These are phyloP conservation scores for Termitomyces sp. DNA, from an alignment of 768 basidiomycete species.

Conservation along the genomic window DNA sequence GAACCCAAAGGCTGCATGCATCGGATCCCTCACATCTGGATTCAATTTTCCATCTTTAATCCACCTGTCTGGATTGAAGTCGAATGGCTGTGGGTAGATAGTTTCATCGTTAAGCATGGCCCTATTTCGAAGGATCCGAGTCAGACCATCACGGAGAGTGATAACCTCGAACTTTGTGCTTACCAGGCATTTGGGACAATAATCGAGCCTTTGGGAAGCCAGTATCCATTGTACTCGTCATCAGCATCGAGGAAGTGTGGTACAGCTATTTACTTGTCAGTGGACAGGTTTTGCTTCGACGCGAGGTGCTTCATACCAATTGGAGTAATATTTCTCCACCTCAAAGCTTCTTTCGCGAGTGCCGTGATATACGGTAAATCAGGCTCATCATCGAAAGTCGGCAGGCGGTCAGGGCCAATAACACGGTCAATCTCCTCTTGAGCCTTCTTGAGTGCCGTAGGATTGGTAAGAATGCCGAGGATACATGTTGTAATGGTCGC, in stretches of 20 bases:
- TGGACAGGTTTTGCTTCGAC: not conserved
- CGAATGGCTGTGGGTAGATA: conserved; percentile 26
- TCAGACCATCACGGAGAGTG: too few relatives aligned
- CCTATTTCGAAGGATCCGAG: conserved; percentile 23
- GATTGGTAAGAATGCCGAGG: conserved; percentile 26
- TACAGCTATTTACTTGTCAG: conserved; percentile 17
- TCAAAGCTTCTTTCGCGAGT: conserved; percentile 28
- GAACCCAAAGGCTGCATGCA: conserved; percentile 20
- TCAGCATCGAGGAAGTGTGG: conserved; percentile 26
- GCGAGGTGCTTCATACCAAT: conserved; percentile 15
- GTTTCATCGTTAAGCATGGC: conserved; percentile 27
- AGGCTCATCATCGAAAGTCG: conserved; percentile 23
- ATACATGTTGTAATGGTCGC: conserved; percentile 20
- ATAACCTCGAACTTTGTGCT: too few relatives aligned
- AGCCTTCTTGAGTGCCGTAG: conserved; percentile 23
- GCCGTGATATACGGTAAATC: conserved; percentile 30
- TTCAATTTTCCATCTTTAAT: conserved; percentile 21
- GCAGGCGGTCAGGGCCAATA: conserved; percentile 24
- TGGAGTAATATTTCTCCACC: conserved; percentile 23
- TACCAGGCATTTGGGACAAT: too few relatives aligned
- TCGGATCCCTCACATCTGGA: not conserved
- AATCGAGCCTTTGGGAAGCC: too few relatives aligned
- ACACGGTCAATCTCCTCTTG: conserved; percentile 29
- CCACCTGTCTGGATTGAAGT: conserved; percentile 34
- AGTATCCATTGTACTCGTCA: conserved; percentile 29